Evolutionary conservation across 192 early-diverging fungal species (phyloP).

Genomic region (Rhizophlyctis rosea): DNA sequence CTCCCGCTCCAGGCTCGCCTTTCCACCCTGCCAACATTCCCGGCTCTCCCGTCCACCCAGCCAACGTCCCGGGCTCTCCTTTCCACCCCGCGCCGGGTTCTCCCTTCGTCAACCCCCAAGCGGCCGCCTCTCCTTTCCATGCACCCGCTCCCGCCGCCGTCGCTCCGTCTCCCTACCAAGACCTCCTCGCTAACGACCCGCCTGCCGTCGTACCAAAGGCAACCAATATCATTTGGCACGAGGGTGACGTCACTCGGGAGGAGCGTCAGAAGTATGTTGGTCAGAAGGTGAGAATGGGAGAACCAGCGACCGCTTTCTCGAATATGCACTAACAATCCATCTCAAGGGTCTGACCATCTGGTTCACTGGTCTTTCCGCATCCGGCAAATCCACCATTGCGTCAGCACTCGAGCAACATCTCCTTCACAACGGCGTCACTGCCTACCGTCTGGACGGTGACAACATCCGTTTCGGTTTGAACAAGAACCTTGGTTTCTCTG

Average conservation of each 20-base stretch:
- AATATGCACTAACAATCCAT: constrained; percentile 21
- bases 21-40: not conserved
- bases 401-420: constrained; percentile 86
- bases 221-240: constrained; percentile 92
- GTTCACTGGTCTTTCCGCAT: constrained; percentile 94
- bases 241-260: constrained; percentile 66
- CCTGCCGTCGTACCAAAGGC: no score
- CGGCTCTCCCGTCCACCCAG: not conserved
- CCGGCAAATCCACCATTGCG: constrained; percentile 90
- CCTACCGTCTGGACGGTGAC: constrained; percentile 93
- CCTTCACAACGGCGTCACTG: constrained; percentile 66
- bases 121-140: not conserved
- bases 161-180: not conserved
- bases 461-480: constrained; percentile 97
- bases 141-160: not conserved
- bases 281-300: constrained; percentile 47
- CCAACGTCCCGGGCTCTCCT: not conserved
- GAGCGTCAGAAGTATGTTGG: constrained; percentile 70
- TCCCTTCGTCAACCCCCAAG: not conserved
- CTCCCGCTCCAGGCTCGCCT: not conserved
- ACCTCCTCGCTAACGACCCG: not conserved
- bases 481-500: constrained; percentile 90
- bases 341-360: constrained; percentile 75
- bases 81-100: not conserved
- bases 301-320: constrained; percentile 1